A percentile compares a stretch with the other conserved stretches of the same genome.
Evolutionary conservation across 2,329 filamentous ascomycete genomes (phyloP).

Genomic region (Trichoderma aggressivum): DNA sequence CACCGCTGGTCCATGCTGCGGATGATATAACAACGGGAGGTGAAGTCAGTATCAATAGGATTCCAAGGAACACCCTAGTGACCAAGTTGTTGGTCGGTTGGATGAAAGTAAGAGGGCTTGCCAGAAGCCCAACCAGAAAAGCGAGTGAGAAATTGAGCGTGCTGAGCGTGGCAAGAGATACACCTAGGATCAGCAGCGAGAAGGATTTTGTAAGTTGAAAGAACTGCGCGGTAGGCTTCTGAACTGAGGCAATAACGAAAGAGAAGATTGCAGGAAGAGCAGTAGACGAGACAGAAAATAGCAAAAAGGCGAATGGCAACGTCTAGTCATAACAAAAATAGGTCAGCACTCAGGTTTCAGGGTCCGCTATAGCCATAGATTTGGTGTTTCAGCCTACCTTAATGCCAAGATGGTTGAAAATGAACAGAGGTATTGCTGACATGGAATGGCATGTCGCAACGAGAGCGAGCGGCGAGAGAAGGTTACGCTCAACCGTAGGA

Average conservation of each 20-base stretch:
- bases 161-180: constrained; percentile 87
- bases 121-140: constrained; percentile 76
- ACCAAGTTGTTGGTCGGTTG: constrained; percentile 43
- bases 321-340: constrained; percentile 26
- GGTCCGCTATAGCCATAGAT: neutral
- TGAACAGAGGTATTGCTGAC: constrained; percentile 74
- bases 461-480: constrained; percentile 70
- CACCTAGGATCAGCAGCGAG: constrained; percentile 85
- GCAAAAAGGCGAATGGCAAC: constrained; percentile 55
- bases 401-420: constrained; percentile 74
- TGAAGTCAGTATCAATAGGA: constrained; percentile 57
- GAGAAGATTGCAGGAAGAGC: constrained; percentile 57
- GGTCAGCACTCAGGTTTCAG: neutral
- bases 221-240: constrained; percentile 61
- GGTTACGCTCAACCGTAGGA: constrained; percentile 41
- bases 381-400: constrained; percentile 48
- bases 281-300: constrained; percentile 54
- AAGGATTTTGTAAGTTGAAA: constrained; percentile 81
- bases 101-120: constrained; percentile 75
- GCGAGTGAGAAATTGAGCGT: constrained; percentile 94
- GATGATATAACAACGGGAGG: constrained; percentile 56
- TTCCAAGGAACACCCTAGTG: constrained; percentile 41
- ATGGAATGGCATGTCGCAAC: constrained; percentile 72
- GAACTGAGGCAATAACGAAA: constrained; percentile 48
- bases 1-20: constrained; percentile 41